phyloP scores from a whole-genome alignment of 2,329 filamentous ascomycete genomes.

The Claviceps sp. region DNA sequence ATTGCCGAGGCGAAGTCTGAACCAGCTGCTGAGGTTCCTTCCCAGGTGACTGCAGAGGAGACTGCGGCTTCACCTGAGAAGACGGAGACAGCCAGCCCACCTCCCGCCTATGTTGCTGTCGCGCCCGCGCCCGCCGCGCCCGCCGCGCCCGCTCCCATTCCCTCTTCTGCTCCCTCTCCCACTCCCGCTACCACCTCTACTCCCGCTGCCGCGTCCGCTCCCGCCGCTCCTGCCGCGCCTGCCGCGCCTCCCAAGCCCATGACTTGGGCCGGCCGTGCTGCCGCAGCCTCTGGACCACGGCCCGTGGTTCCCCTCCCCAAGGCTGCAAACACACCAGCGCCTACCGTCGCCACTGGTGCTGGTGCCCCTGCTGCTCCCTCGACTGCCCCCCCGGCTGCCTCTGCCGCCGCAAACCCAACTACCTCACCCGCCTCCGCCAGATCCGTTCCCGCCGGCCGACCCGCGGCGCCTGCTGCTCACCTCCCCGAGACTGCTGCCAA shows the following conservation, averaged over 20 bases:
- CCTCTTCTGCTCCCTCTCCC: slow-evolving; percentile 12
- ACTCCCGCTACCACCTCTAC: slow-evolving; percentile 27
- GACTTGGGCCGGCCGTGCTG: slow-evolving; percentile 61
- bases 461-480: slow-evolving; percentile 23
- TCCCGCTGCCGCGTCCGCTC: background rate
- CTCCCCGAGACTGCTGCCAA: slow-evolving; percentile 30
- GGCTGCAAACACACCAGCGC: slow-evolving; percentile 38
- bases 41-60: slow-evolving; percentile 40
- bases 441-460: slow-evolving; percentile 9
- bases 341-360: slow-evolving; percentile 26
- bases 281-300: slow-evolving; percentile 43
- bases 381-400: slow-evolving; percentile 22
- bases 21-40: slow-evolving; percentile 22
- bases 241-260: slow-evolving; percentile 43
- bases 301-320: slow-evolving; percentile 44
- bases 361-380: slow-evolving; percentile 25
- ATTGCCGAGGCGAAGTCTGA: slow-evolving; percentile 18
- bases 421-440: slow-evolving; percentile 15
- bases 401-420: slow-evolving; percentile 14
- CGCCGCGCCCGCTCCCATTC: slow-evolving; percentile 23
- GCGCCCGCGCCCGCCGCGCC: background rate
- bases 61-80: slow-evolving; percentile 46
- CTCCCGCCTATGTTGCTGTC: slow-evolving; percentile 35
- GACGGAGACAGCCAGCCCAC: slow-evolving; percentile 49
- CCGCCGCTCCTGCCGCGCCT: slow-evolving; percentile 19